phyloP scores from a whole-genome alignment of 768 basidiomycete genomes.

The Agrocybe pediades region DNA sequence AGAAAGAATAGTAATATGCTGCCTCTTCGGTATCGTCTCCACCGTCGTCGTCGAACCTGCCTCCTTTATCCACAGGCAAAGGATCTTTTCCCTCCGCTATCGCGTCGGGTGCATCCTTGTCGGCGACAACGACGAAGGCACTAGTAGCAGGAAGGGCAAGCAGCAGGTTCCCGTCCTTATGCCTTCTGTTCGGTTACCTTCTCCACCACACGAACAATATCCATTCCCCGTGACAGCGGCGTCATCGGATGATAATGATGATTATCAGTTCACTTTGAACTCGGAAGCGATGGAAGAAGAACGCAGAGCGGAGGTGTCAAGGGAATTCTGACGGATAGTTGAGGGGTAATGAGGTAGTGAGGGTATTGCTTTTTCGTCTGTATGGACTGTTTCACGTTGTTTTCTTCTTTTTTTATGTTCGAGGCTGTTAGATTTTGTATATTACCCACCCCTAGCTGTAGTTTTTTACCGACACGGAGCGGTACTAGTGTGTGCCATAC shows the following conservation, averaged over 20 bases:
- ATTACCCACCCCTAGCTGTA: too few relatives aligned
- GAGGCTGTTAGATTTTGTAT: too few relatives aligned
- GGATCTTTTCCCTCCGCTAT: slow-evolving; percentile 15
- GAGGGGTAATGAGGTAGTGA: not conserved
- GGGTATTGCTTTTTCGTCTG: not conserved
- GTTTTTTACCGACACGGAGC: too few relatives aligned
- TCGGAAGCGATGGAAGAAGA: slow-evolving; percentile 69
- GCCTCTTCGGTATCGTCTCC: slow-evolving; percentile 19
- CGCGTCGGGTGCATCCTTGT: slow-evolving; percentile 1
- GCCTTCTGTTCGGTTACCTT: slow-evolving; percentile 41
- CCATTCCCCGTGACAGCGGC: slow-evolving; percentile 71
- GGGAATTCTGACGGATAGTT: slow-evolving; percentile 57
- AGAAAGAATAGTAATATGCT: slow-evolving; percentile 9
- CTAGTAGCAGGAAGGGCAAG: slow-evolving; percentile 38
- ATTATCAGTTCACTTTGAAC: not conserved
- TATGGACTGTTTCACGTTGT: not conserved
- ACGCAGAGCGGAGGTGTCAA: slow-evolving; percentile 88
- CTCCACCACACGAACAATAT: slow-evolving; percentile 43
- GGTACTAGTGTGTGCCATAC: too few relatives aligned
- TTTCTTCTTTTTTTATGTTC: too few relatives aligned
- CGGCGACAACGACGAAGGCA: slow-evolving; percentile 8
- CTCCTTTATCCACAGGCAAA: slow-evolving; percentile 15
- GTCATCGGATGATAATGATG: slow-evolving; percentile 31
- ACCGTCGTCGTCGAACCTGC: slow-evolving; percentile 14
- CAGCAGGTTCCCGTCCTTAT: slow-evolving; percentile 44